Conservation (phyloP, 768 basidiomycete species). For the Hydnomerulius pinastri region DNA sequence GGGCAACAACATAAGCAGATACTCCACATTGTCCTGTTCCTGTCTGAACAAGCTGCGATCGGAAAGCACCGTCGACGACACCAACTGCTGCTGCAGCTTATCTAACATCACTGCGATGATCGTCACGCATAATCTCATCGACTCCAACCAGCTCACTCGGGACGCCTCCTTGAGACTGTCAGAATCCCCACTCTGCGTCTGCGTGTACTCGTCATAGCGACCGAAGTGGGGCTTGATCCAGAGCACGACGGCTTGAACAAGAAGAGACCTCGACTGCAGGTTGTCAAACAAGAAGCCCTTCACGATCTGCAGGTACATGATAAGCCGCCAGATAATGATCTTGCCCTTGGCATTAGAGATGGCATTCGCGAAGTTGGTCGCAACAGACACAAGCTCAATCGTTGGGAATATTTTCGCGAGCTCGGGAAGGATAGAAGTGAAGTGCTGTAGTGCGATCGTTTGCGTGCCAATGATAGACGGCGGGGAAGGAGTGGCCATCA, state of each 20-base stretch:
- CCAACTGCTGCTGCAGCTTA: slow-evolving; percentile 79
- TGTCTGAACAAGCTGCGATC: slow-evolving; percentile 65
- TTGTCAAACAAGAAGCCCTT: slow-evolving; percentile 88
- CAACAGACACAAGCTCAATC: slow-evolving; percentile 84
- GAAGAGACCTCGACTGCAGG: slow-evolving; percentile 69
- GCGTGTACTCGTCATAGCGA: slow-evolving; percentile 79
- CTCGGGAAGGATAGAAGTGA: slow-evolving; percentile 89
- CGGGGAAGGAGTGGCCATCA: slow-evolving; percentile 83
- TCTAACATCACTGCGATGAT: slow-evolving; percentile 89
- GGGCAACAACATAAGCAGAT: slow-evolving; percentile 78
- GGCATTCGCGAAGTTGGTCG: slow-evolving; percentile 85
- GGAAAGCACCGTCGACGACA: slow-evolving; percentile 60
- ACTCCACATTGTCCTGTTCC: slow-evolving; percentile 93
- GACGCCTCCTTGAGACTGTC: slow-evolving; percentile 69
- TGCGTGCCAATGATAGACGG: slow-evolving; percentile 95
- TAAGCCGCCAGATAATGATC: slow-evolving; percentile 89
- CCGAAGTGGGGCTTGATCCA: slow-evolving; percentile 98
- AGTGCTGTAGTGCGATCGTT: slow-evolving; percentile 90
- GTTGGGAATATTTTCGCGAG: slow-evolving; percentile 77
- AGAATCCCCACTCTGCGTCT: slow-evolving; percentile 62
- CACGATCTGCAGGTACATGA: slow-evolving; percentile 91
- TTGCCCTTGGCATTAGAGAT: slow-evolving; percentile 78
- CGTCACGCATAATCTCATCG: slow-evolving; percentile 85
- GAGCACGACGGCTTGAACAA: slow-evolving; percentile 85
- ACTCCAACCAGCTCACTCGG: slow-evolving; percentile 88